Percentiles rank a stretch among this genome's conserved stretches.
Conservation (phyloP, 768 basidiomycete genomes). For the Mycena epipterygia region DNA sequence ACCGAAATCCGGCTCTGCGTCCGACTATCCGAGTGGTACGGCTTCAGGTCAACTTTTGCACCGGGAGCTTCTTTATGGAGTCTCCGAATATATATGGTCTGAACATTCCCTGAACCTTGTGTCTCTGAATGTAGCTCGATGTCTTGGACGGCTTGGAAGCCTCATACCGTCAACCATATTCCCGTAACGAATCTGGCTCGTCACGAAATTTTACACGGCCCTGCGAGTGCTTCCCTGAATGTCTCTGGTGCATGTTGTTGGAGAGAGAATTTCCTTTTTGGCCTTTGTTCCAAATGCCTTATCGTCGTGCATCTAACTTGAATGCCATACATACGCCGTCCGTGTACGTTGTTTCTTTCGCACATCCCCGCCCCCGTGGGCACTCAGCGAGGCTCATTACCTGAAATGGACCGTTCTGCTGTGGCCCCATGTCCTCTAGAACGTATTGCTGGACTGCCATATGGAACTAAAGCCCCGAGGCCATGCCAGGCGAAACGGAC, state of each 20-base stretch:
- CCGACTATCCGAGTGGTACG: no score
- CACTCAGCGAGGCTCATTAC: background rate
- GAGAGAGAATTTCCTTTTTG: background rate
- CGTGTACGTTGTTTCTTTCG: background rate
- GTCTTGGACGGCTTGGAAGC: no score
- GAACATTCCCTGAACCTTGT: background rate
- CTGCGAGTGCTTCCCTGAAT: background rate
- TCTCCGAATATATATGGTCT: background rate
- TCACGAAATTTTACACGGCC: background rate
- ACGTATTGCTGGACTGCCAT: background rate
- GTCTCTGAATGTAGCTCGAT: background rate
- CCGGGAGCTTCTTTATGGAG: no score
- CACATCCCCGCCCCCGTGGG: background rate
- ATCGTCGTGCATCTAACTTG: background rate
- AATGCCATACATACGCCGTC: background rate
- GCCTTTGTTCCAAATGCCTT: background rate
- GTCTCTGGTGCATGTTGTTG: background rate
- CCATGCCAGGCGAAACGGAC: conserved; percentile 10
- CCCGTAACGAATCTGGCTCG: no score
- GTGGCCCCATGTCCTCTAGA: background rate
- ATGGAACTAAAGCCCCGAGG: conserved; percentile 6
- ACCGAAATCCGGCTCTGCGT: no score
- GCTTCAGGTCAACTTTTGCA: no score
- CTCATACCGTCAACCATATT: no score
- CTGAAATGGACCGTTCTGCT: background rate